Evolutionary conservation across 73 alveolate species (phyloP).

Genomic region (Tetrahymena borealis): DNA sequence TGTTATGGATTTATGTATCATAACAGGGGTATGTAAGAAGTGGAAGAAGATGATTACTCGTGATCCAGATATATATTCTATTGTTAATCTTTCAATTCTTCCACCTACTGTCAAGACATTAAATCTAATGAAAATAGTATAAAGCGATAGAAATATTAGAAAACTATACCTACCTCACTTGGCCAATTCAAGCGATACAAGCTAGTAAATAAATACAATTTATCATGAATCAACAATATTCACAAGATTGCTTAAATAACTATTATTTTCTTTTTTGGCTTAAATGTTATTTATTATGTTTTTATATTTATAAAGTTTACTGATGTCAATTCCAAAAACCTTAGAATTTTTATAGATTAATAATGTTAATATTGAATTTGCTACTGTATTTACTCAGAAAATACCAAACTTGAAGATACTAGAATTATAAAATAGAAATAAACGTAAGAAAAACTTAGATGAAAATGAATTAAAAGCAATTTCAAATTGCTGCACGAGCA

Average conservation of each 20-base stretch:
- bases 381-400: conserved; percentile 12
- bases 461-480: conserved; percentile 29
- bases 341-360: background rate
- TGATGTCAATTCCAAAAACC: background rate
- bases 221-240: no score
- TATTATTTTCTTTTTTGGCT: background rate
- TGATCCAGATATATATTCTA: background rate
- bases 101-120: background rate
- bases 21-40: background rate
- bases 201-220: no score
- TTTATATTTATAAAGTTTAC: background rate
- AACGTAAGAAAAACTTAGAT: conserved; percentile 26
- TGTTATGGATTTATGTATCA: background rate
- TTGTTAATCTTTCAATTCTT: background rate
- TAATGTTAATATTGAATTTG: conserved; percentile 21
- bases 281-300: background rate
- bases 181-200: background rate
- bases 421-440: conserved; percentile 7
- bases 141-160: background rate
- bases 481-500: background rate
- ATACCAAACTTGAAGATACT: conserved; percentile 21
- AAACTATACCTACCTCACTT: background rate
- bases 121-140: background rate
- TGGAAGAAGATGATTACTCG: background rate
- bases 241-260: no score